Conservation (phyloP, 1,284 basidiomycete species). For the Tilletiaria anomala region DNA sequence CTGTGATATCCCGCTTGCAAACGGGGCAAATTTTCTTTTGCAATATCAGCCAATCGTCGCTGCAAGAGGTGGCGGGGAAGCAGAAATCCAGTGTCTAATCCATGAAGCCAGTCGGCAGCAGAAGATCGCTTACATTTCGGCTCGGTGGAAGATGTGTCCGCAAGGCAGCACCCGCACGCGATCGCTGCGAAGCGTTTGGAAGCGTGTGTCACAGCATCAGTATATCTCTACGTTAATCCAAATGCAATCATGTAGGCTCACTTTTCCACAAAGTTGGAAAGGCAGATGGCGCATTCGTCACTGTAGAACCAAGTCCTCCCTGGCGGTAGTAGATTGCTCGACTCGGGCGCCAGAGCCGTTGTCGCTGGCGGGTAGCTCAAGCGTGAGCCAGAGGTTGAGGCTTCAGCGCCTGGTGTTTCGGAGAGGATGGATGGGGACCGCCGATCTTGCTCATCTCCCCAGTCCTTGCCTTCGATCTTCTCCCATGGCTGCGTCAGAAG, state of each 20-base stretch:
- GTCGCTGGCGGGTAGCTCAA: not conserved
- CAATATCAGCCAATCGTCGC: constrained; percentile 34
- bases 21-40: constrained; percentile 36
- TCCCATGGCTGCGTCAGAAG: constrained; percentile 31
- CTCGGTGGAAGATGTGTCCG: constrained; percentile 34
- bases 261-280: constrained; percentile 30
- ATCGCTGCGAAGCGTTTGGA: too few species aligned
- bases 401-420: not conserved
- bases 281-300: constrained; percentile 37
- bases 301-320: constrained; percentile 22
- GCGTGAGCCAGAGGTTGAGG: not conserved
- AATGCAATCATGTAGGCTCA: too few species aligned
- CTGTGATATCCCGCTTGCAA: constrained; percentile 34
- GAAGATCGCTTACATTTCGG: too few species aligned
- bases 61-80: too few species aligned
- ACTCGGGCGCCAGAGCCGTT: not conserved
- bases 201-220: too few species aligned
- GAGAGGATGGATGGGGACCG: not conserved
- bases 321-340: constrained; percentile 13
- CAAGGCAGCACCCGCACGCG: constrained; percentile 33
- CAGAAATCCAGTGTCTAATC: too few species aligned
- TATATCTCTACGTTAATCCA: too few species aligned
- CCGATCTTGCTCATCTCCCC: not conserved
- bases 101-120: too few species aligned
- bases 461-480: constrained; percentile 9